A percentile compares a stretch with the other conserved stretches of the same genome.
Conservation (phyloP, 306 rosid species). For the Fagus sylvatica region DNA sequence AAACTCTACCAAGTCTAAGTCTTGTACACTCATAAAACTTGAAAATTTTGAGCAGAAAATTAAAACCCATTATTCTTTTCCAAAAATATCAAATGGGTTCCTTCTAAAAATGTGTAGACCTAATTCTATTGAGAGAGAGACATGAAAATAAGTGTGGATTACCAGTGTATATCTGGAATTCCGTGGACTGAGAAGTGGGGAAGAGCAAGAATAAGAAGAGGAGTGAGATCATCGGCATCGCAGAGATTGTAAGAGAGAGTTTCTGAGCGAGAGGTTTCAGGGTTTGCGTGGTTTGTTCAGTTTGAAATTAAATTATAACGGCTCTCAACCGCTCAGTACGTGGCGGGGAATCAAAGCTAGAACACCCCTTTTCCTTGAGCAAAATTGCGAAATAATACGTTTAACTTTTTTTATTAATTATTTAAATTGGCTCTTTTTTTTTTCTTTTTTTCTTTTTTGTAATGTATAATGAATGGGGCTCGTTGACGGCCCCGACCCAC, state of each 20-base stretch:
- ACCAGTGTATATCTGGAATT: slow-evolving; percentile 4
- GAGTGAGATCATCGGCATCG: slow-evolving; percentile 22
- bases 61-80: neutral
- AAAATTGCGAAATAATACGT: too few relatives aligned
- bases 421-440: too few relatives aligned
- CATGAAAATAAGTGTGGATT: slow-evolving; percentile 7
- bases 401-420: too few relatives aligned
- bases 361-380: too few relatives aligned
- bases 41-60: neutral
- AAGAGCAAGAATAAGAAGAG: neutral
- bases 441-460: too few relatives aligned
- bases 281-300: neutral
- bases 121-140: neutral
- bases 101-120: neutral
- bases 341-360: neutral
- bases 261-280: neutral
- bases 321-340: slow-evolving; percentile 25
- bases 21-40: neutral
- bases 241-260: neutral
- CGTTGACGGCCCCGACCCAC: too few relatives aligned
- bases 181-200: neutral
- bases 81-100: neutral
- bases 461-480: too few relatives aligned
- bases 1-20: neutral
- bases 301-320: neutral